Percentiles rank a stretch among this genome's conserved stretches.
phyloP scores from a whole-genome alignment of 2,329 filamentous ascomycete species.

The Neophaeococcomyces mojaviensis region DNA sequence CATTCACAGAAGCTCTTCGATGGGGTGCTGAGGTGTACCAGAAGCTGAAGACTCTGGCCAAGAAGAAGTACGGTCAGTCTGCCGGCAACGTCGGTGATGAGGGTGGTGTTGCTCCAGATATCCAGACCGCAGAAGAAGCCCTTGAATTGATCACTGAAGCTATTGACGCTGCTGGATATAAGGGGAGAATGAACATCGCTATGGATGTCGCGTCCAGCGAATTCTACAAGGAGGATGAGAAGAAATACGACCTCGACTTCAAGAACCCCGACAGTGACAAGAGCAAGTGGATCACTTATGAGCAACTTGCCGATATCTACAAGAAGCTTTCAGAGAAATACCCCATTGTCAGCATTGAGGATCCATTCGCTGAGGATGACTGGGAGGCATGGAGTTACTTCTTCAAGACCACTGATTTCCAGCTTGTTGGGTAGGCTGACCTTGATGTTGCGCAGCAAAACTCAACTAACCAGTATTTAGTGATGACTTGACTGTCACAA shows the following conservation, averaged over 20 bases:
- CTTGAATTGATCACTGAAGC: constrained; percentile 91
- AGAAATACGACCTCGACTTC: constrained; percentile 99
- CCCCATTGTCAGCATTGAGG: constrained; percentile 97
- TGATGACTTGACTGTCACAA: constrained; percentile 98
- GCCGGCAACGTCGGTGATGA: constrained; percentile 98
- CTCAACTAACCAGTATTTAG: background rate
- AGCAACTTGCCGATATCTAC: constrained; percentile 92
- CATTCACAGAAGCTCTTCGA: constrained; percentile 92
- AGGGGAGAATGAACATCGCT: constrained; percentile 91
- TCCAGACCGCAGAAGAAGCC: constrained; percentile 92
- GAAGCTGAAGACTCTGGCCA: constrained; percentile 89
- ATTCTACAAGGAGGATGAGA: constrained; percentile 95
- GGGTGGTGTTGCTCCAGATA: constrained; percentile 98
- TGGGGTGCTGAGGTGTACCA: constrained; percentile 98
- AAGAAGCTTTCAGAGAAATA: constrained; percentile 83
- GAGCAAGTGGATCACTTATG: constrained; percentile 97
- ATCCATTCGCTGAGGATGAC: constrained; percentile 98
- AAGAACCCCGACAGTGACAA: constrained; percentile 93
- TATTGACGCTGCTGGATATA: constrained; percentile 93
- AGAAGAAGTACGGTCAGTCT: constrained; percentile 99
- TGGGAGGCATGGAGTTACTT: constrained; percentile 99
- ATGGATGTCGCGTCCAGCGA: constrained; percentile 99
- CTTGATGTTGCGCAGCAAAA: background rate
- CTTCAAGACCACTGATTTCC: constrained; percentile 97
- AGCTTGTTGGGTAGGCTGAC: constrained; percentile 67